phyloP scores from a whole-genome alignment of 2,329 filamentous ascomycete genomes.

The Nemania serpens region DNA sequence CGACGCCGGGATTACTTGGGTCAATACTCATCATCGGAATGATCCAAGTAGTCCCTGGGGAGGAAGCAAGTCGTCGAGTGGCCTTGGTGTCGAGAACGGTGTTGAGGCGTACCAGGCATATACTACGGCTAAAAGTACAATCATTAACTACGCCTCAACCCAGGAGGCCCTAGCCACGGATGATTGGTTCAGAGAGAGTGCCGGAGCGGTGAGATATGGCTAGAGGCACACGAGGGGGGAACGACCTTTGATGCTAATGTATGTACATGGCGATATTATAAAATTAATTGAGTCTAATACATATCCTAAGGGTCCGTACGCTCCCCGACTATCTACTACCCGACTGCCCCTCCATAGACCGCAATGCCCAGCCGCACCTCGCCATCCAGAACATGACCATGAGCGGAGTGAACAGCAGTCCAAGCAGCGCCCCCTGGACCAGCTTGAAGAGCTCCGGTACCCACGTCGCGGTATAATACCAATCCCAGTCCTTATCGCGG shows the following conservation, averaged over 20 bases:
- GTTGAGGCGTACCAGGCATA: constrained; percentile 65
- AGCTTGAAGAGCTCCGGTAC: constrained; percentile 56
- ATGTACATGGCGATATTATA: constrained; percentile 5
- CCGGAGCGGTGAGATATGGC: constrained; percentile 63
- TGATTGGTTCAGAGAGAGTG: constrained; percentile 70
- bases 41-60: constrained; percentile 75
- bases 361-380: constrained; percentile 52
- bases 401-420: constrained; percentile 51
- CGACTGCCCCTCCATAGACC: constrained; percentile 32
- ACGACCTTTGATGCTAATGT: neutral
- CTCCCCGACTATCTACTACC: neutral
- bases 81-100: constrained; percentile 75
- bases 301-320: neutral
- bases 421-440: constrained; percentile 52
- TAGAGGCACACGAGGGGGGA: constrained; percentile 35
- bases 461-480: constrained; percentile 50
- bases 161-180: constrained; percentile 58
- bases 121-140: constrained; percentile 66
- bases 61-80: constrained; percentile 63
- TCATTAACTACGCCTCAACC: constrained; percentile 68
- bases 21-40: constrained; percentile 70
- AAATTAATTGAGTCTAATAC: constrained; percentile 19
- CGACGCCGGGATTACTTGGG: constrained; percentile 65
- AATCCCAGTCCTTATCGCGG: constrained; percentile 48
- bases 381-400: constrained; percentile 57